These are phyloP conservation scores for Penicillium mononematosum DNA, from an alignment of 495 filamentous ascomycete genomes.

Conservation along the genomic window DNA sequence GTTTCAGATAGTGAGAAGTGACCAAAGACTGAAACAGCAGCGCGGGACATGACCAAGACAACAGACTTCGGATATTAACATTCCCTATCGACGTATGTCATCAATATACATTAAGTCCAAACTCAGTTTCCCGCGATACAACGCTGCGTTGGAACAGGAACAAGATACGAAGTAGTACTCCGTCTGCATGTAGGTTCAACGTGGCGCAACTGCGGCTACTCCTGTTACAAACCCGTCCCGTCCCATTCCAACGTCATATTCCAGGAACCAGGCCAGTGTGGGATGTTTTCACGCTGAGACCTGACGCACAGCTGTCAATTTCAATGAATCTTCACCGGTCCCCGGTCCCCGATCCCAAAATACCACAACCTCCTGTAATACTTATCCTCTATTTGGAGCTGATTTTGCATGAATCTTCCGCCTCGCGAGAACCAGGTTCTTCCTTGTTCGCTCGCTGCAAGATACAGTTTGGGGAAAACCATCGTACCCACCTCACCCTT, in stretches of 20 bases:
- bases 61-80: neutral
- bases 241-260: conserved; percentile 5
- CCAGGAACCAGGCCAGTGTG: conserved; percentile 4
- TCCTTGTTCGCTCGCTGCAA: neutral
- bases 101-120: neutral
- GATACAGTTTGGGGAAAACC: neutral
- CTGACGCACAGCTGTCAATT: conserved; percentile 2
- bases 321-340: neutral
- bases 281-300: conserved; percentile 2
- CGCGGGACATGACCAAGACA: conserved; percentile 4
- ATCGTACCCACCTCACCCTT: neutral
- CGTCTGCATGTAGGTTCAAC: conserved; percentile 1
- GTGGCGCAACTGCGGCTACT: conserved; percentile 6
- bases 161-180: neutral
- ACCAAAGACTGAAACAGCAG: conserved; percentile 5
- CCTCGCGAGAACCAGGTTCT: neutral
- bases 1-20: neutral
- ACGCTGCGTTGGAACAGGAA: conserved; percentile 14
- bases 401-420: neutral
- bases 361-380: conserved; percentile 1
- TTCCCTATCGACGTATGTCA: neutral
- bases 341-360: neutral
- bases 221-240: neutral
- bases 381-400: neutral
- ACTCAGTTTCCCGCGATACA: neutral